Evolutionary conservation across 192 early-diverging fungal genomes (phyloP), one percentile per base, ranked within the genome.

Genomic region (Helicostylum pulchrum): DNA sequence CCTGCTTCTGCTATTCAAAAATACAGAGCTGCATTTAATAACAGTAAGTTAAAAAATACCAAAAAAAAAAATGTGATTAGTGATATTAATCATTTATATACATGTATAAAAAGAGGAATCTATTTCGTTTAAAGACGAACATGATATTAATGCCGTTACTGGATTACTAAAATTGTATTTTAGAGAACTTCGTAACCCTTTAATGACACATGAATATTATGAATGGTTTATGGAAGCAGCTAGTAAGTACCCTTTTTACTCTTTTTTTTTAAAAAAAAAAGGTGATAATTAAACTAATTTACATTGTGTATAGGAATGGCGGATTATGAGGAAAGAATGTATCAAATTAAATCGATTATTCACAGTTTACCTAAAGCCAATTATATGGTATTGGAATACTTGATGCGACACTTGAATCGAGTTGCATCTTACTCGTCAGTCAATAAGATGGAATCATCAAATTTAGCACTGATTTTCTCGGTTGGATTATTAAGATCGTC

Each of bases 401-500:
- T 92, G 59, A 86, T 92, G 81, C 68, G 59, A 46, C 90, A 92
- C 48, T 64, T 88, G 59, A 78, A 82, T 52, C 79, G 74, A 0
- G 85, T 97, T 2, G 75, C 90, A 12, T 66, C 80, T 21, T 68
- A 90, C 42, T 81, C 87, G 43, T 70, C 77, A 20, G 75, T 80
- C 15, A 98, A 96, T 75, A 94, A 93, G 62, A 98, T 98, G 95
- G 88, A 88, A 19, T 71, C 92, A 23, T 88, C 91, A 23, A 98
- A 96, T 63, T 72, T 98, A 58, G 87, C 92, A 17, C 87, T 95
- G 30, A 90, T 95, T 34, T 95, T 98, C 80, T 90, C 87, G 7
- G 90, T 90, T 7, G 92, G 87, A 23, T 72, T 98, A 17, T 62
- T 92, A 51, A 83, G 85, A 31, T 80, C 81, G 51, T 64, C 70